Percentiles rank a stretch among this genome's conserved stretches.
Evolutionary conservation across 202 grass and related monocot species (phyloP).

Genomic region (Hordeum pubiflorum): DNA sequence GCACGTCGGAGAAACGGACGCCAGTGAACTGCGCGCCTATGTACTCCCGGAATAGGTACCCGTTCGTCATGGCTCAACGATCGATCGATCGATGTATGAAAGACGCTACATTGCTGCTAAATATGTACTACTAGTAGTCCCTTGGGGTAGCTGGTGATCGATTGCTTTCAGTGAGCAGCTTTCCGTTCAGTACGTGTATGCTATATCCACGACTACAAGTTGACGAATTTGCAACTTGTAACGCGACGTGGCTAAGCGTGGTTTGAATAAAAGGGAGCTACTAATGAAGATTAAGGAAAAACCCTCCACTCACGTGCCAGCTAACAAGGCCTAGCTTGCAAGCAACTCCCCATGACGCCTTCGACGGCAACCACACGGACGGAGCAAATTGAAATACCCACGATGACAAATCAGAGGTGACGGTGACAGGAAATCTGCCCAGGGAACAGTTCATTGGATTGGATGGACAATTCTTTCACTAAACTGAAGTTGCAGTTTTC

Average conservation of each 20-base stretch:
- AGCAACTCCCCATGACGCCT: too few relatives aligned
- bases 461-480: too few relatives aligned
- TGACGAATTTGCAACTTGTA: not conserved
- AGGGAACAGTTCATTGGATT: too few relatives aligned
- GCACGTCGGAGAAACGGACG: conserved; percentile 44
- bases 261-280: too few relatives aligned
- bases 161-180: not conserved
- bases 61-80: conserved; percentile 26
- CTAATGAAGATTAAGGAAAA: too few relatives aligned
- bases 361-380: too few relatives aligned
- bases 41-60: conserved; percentile 47
- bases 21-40: conserved; percentile 36
- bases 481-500: too few relatives aligned
- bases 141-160: not conserved
- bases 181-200: not conserved
- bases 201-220: not conserved
- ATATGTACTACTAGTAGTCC: not conserved
- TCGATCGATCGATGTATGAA: not conserved
- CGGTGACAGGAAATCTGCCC: too few relatives aligned
- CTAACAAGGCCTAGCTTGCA: too few relatives aligned
- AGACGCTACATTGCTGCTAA: not conserved
- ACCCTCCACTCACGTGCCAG: too few relatives aligned
- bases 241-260: not conserved
- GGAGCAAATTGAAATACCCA: too few relatives aligned
- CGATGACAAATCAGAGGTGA: too few relatives aligned